Evolutionary conservation across 192 early-diverging fungal species (phyloP).

Genomic region (Phycomyces nitens): DNA sequence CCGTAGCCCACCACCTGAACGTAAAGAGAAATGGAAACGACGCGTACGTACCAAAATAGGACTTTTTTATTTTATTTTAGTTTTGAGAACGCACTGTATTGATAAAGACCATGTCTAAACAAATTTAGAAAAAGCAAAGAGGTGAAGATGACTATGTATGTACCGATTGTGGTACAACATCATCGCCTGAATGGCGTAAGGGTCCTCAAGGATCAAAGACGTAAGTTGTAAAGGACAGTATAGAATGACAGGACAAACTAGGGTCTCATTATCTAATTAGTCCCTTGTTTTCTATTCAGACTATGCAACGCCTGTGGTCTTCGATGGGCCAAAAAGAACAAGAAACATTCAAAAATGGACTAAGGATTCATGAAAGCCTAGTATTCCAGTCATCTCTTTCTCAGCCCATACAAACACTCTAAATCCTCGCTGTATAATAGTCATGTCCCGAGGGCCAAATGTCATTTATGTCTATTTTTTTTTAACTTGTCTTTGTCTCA

Average conservation of each 20-base stretch:
- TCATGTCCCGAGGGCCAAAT: not conserved
- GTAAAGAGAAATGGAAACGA: constrained; percentile 25
- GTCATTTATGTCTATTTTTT: not conserved
- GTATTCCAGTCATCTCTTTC: too few relatives aligned
- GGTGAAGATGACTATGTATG: constrained; percentile 40
- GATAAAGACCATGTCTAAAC: too few relatives aligned
- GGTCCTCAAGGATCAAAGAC: constrained; percentile 43
- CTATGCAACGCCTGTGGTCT: constrained; percentile 49
- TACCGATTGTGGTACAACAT: constrained; percentile 44
- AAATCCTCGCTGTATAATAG: too few relatives aligned
- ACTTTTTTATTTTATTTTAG: not conserved
- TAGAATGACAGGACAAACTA: not conserved
- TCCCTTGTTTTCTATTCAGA: too few relatives aligned
- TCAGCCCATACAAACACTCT: too few relatives aligned
- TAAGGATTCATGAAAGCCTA: not conserved
- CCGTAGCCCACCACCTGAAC: not conserved
- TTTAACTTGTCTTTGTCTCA: not conserved
- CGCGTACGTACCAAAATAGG: constrained; percentile 10
- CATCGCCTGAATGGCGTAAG: constrained; percentile 48
- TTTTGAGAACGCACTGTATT: too few relatives aligned
- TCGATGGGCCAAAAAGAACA: constrained; percentile 39
- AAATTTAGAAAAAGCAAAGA: constrained; percentile 24
- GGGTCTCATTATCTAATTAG: too few relatives aligned
- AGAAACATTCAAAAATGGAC: constrained; percentile 18
- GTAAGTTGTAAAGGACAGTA: constrained; percentile 19